These are phyloP conservation scores for Cylindrodendrum hubeiense DNA, from an alignment of 2,329 filamentous ascomycete species.

Conservation along the genomic window DNA sequence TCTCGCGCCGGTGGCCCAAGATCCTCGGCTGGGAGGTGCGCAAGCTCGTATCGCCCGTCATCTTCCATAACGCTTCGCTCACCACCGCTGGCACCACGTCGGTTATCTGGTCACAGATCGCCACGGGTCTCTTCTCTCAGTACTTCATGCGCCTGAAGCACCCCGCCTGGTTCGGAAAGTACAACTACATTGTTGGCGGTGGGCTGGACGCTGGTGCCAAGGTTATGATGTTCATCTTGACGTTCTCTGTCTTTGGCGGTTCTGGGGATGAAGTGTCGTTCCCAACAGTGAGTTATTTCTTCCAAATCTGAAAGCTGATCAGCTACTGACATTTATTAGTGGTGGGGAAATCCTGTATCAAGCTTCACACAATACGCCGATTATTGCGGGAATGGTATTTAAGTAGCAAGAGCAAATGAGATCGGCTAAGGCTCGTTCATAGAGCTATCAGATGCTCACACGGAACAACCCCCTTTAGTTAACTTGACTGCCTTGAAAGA, in stretches of 20 bases:
- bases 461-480: no score
- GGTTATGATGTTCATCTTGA: constrained; percentile 44
- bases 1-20: constrained; percentile 39
- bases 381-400: no score
- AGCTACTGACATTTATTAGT: no score
- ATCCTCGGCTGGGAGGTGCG: background rate
- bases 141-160: constrained; percentile 39
- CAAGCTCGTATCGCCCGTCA: constrained; percentile 46
- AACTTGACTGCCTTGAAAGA: no score
- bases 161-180: constrained; percentile 43
- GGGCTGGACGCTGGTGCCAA: constrained; percentile 45
- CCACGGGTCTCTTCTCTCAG: constrained; percentile 48
- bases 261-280: constrained; percentile 36
- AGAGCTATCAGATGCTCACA: no score
- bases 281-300: no score
- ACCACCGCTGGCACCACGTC: constrained; percentile 54
- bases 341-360: no score
- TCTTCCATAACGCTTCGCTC: constrained; percentile 55
- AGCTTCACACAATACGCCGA: no score
- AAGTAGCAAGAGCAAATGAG: no score
- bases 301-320: no score
- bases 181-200: constrained; percentile 45
- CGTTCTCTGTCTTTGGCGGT: constrained; percentile 42
- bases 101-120: constrained; percentile 49
- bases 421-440: no score